phyloP scores from a whole-genome alignment of 139 green algal species.

The Picochlorum sp. region DNA sequence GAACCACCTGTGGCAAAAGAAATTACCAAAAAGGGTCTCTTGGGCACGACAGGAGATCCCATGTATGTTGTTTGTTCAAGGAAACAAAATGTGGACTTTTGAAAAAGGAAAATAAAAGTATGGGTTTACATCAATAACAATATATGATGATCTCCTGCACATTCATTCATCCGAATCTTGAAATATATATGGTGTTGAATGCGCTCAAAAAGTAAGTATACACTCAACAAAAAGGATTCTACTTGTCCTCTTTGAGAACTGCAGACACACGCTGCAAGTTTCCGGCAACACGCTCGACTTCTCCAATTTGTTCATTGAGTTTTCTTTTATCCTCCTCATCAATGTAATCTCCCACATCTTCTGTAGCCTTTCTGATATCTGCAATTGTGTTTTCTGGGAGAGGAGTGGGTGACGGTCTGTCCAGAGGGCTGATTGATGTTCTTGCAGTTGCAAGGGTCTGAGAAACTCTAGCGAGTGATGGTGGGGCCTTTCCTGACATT shows the following conservation, averaged over 20 bases:
- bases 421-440: constrained; percentile 3
- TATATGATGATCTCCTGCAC: no score
- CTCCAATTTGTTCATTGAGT: constrained; percentile 9
- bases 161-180: neutral
- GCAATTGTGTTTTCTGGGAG: constrained; percentile 1
- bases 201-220: neutral
- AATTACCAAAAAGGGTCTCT: constrained; percentile 52
- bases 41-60: constrained; percentile 33
- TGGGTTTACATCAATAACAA: no score
- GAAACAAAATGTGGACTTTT: constrained; percentile 14
- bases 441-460: constrained; percentile 7
- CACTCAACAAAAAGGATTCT: neutral
- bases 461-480: constrained; percentile 6
- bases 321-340: constrained; percentile 1
- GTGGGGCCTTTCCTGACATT: constrained; percentile 4
- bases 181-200: neutral
- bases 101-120: no score
- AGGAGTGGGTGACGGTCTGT: neutral
- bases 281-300: neutral
- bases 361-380: constrained; percentile 6
- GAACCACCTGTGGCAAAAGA: constrained; percentile 49
- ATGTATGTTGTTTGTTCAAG: constrained; percentile 34
- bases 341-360: constrained; percentile 5
- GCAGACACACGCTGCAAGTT: constrained; percentile 17
- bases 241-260: neutral